phyloP scores from a whole-genome alignment of 352 stramenopile species.

The Lagenidium sp. region DNA sequence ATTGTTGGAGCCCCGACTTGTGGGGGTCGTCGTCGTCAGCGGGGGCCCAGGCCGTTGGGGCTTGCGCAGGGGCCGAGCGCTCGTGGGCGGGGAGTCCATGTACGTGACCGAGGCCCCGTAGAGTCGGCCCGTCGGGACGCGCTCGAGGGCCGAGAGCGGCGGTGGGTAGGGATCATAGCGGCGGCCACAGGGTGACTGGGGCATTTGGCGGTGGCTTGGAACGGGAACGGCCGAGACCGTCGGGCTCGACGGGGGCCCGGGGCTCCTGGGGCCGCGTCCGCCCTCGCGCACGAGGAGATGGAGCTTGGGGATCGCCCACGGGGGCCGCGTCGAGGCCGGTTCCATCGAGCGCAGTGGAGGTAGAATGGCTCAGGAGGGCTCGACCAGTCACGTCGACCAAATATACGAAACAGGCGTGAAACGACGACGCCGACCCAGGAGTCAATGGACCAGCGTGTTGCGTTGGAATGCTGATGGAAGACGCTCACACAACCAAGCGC shows the following conservation, averaged over 20 bases:
- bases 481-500: too few relatives aligned
- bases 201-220: neutral
- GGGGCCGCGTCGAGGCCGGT: constrained; percentile 2
- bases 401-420: too few relatives aligned
- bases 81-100: neutral
- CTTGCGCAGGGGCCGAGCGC: neutral
- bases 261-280: neutral
- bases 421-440: too few relatives aligned
- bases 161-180: constrained; percentile 2
- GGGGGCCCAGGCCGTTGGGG: neutral
- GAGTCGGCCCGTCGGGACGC: constrained; percentile 6
- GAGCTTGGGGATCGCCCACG: neutral
- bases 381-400: too few relatives aligned
- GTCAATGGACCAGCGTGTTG: too few relatives aligned
- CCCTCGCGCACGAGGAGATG: constrained; percentile 1
- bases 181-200: constrained; percentile 1
- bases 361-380: too few relatives aligned
- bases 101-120: constrained; percentile 6
- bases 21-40: neutral
- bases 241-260: constrained; percentile 5
- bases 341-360: constrained; percentile 6
- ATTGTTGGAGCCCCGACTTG: neutral
- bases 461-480: too few relatives aligned
- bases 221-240: constrained; percentile 3
- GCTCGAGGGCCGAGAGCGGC: constrained; percentile 1